Evolutionary conservation across 2,329 filamentous ascomycete genomes (phyloP).

Genomic region (Ophiostoma himal-ulmi): DNA sequence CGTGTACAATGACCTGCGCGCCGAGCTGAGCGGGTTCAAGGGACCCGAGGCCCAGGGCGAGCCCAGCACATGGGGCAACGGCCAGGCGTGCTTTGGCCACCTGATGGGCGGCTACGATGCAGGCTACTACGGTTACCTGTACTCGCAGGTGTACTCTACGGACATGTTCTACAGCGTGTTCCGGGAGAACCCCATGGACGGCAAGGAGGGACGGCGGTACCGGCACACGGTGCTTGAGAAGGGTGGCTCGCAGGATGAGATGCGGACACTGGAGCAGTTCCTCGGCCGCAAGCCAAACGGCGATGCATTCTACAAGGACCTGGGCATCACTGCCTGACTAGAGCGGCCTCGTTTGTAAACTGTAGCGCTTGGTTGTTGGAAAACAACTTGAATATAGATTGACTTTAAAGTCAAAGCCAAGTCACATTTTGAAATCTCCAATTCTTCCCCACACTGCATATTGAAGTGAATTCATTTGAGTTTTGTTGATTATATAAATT

Average conservation of each 20-base stretch:
- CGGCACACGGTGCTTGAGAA: constrained; percentile 71
- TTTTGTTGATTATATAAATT: not conserved
- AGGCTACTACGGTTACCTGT: constrained; percentile 72
- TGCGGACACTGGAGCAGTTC: constrained; percentile 73
- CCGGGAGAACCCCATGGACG: constrained; percentile 71
- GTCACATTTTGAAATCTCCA: not conserved
- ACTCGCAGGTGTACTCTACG: constrained; percentile 71
- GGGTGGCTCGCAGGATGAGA: constrained; percentile 74
- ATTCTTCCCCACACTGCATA: not conserved
- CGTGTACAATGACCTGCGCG: constrained; percentile 66
- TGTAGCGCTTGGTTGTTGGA: not conserved
- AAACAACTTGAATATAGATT: not conserved
- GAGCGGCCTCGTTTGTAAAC: not conserved
- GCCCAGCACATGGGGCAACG: constrained; percentile 63
- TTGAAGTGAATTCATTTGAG: not conserved
- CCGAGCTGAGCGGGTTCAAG: constrained; percentile 65
- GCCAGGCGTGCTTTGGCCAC: constrained; percentile 75
- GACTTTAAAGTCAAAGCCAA: not conserved
- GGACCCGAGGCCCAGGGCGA: constrained; percentile 63
- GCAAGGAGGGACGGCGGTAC: constrained; percentile 66
- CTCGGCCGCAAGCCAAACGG: constrained; percentile 68
- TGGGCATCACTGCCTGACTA: constrained; percentile 45
- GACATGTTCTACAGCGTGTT: constrained; percentile 85
- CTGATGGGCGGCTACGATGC: constrained; percentile 80
- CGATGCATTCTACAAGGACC: constrained; percentile 73